Conservation (phyloP, 805 yeast species). For the Candida mattraensis region DNA sequence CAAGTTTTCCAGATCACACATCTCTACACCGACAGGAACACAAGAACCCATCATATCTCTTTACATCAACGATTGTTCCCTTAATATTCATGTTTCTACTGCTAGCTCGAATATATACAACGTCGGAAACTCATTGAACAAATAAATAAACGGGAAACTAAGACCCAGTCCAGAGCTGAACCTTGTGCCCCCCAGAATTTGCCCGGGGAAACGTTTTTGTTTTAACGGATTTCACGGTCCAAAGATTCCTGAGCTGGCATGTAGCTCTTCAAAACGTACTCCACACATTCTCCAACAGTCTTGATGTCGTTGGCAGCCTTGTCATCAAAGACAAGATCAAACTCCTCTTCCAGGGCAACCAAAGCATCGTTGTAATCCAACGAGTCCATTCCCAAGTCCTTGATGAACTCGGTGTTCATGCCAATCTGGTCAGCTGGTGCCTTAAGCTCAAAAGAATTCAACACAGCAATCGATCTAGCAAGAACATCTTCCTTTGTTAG, state of each 20-base stretch:
- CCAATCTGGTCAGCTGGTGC: slow-evolving; percentile 27
- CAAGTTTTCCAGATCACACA: too few relatives aligned
- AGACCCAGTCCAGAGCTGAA: too few relatives aligned
- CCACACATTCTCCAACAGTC: slow-evolving; percentile 60
- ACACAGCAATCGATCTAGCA: slow-evolving; percentile 77
- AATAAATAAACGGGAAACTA: too few relatives aligned
- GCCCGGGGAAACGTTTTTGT: too few relatives aligned
- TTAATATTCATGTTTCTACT: too few relatives aligned
- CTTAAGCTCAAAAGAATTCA: slow-evolving; percentile 50
- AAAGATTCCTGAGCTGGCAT: slow-evolving; percentile 35
- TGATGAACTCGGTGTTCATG: slow-evolving; percentile 49
- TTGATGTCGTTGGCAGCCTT: slow-evolving; percentile 57
- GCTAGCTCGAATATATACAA: too few relatives aligned
- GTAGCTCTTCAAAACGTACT: slow-evolving; percentile 45
- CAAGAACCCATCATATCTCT: too few relatives aligned
- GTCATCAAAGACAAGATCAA: slow-evolving; percentile 45
- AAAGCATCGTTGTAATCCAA: slow-evolving; percentile 93
- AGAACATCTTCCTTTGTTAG: slow-evolving; percentile 78
- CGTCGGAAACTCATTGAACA: too few relatives aligned
- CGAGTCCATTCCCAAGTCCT: slow-evolving; percentile 87
- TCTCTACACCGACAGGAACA: too few relatives aligned
- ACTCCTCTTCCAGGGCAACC: slow-evolving; percentile 94
- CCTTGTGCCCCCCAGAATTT: too few relatives aligned
- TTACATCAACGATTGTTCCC: too few relatives aligned
- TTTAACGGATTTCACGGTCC: slow-evolving; percentile 38